Evolutionary conservation across 2,329 filamentous ascomycete genomes (phyloP).

Genomic region (Calonectria fujianensis): DNA sequence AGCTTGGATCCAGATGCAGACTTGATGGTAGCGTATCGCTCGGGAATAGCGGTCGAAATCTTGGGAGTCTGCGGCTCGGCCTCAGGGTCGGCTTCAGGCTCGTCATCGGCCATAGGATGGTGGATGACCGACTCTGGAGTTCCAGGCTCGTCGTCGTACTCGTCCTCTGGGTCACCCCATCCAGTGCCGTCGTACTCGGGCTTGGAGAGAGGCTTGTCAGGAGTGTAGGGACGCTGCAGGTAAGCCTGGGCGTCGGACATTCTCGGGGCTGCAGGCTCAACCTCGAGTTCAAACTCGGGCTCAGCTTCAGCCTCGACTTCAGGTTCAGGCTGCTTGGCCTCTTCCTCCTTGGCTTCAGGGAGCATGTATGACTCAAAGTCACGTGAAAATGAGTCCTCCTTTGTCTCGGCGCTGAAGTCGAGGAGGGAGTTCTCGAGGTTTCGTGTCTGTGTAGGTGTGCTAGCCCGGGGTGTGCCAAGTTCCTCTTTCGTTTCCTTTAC

Average conservation of each 20-base stretch:
- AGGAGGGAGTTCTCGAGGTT: slow-evolving; percentile 59
- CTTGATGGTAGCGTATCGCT: slow-evolving; percentile 91
- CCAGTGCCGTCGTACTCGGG: slow-evolving; percentile 79
- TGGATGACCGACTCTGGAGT: slow-evolving; percentile 95
- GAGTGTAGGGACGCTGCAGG: slow-evolving; percentile 68
- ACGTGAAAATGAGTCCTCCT: slow-evolving; percentile 63
- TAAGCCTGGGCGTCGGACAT: slow-evolving; percentile 62
- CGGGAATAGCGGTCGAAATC: slow-evolving; percentile 80
- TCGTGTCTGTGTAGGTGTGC: slow-evolving; percentile 51
- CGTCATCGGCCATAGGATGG: slow-evolving; percentile 74
- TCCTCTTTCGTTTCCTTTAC: slow-evolving; percentile 65
- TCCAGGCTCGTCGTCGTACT: slow-evolving; percentile 75
- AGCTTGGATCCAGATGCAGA: slow-evolving; percentile 85
- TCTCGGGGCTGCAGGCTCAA: slow-evolving; percentile 54
- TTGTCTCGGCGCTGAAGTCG: slow-evolving; percentile 60
- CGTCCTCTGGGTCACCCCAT: slow-evolving; percentile 73
- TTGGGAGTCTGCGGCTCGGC: slow-evolving; percentile 68
- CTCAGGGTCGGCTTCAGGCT: slow-evolving; percentile 58
- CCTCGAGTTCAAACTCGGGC: slow-evolving; percentile 43
- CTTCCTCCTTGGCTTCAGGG: slow-evolving; percentile 60
- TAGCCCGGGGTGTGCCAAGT: slow-evolving; percentile 70
- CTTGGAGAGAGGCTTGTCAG: slow-evolving; percentile 71
- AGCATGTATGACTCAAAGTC: slow-evolving; percentile 69
- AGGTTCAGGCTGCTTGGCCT: slow-evolving; percentile 58
- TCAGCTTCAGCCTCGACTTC: slow-evolving; percentile 53